Evolutionary conservation across 2,329 filamentous ascomycete genomes (phyloP), one percentile per base, ranked within the genome.

Genomic region (Onygena corvina): DNA sequence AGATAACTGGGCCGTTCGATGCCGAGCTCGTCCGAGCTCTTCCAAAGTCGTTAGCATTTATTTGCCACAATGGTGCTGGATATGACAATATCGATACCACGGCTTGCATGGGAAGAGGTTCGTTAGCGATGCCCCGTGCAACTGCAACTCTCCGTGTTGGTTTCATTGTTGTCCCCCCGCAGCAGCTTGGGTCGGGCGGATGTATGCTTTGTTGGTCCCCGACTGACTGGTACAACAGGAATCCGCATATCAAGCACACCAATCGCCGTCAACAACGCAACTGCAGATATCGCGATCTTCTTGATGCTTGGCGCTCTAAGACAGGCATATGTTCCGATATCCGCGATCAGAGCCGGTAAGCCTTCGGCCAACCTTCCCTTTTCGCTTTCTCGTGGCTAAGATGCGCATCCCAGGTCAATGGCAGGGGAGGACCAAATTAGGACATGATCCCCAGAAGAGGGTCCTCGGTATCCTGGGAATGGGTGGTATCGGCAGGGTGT

Each of bases 71-170:
- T 53, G 73, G 76, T 12, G 76, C 76, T 1, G 76, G 76, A 3
- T 80, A 80, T 61, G 76, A 80, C 59, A 78, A 78, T 56, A 72
- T 80, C 44, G 76, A 80, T 51, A 66, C 79, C 11, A 60, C 67
- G 1, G 73, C 71, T 18, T 79, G 75, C 60, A 73, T 72, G 21
- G 60, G 68, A 53, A 67, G 57, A 56, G 61, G 65, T 66, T 52
- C 12, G 40, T 46, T 45, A 3, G 16, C n/a, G n/a, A 16, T 48
- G 29, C n/a, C 25, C 29, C 35, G 9, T n/a, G 36, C n/a, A 5
- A 11, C 21, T 25, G 11, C 16, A 14, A 14, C 30, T 31, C 14
- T 35, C n/a, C n/a, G n/a, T n/a, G n/a, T n/a, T n/a, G n/a, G n/a
- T 21, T 36, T 29, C 6, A 35, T 31, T 30, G 33, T 40, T 45